Base-by-base conservation (phyloP, 441 rosid genomes). In the Erodium chrysanthum region DNA sequence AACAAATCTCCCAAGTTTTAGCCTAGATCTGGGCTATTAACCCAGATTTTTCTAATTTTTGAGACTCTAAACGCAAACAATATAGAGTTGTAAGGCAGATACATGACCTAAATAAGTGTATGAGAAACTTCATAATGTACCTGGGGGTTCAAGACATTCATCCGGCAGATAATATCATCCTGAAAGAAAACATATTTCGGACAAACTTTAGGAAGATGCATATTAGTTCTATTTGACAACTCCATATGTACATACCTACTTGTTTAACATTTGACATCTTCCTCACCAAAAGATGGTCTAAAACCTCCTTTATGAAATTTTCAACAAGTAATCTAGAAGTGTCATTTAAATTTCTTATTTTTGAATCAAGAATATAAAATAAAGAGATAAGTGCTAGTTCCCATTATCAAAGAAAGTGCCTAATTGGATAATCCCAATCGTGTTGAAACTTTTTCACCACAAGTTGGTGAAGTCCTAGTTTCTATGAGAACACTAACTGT, bases 81-180 rank as follows among this genome's bases (percentile, higher is more conserved):
- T n/a, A n/a, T n/a, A n/a, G n/a, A n/a, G 44, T 40, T 40, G 44
- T 40, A 40, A 10, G 44, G 9, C 44, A 40, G 9, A 40, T 40
- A 44, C 14, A 14, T 44, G 52, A 44, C n/a, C 15, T 44, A 40
- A 40, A 40, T 11, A 48, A 48, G 18, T 48, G 7, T 5, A 48
- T 15, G 68, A 37, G 23, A 68, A 65, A 52, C 23, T 67, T 20
- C 46, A 66, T 27, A 75, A 67, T 73, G 61, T 87, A 91, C 97
- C 99, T 94, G 96, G 31, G 96, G 97, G 75, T 86, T 94, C 72
- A 94, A 77, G 31, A 83, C 92, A 73, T 86, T 94, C 80, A 88
- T 79, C 66, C 66, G 79, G 76, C 65, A 68, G 66, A 88, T 76
- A 66, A 91, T 83, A 71, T 85, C 83, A 68, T 87, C 90, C 97